Evolutionary conservation across 129 eudicot species (phyloP).

Genomic region (Escallonia rubra): DNA sequence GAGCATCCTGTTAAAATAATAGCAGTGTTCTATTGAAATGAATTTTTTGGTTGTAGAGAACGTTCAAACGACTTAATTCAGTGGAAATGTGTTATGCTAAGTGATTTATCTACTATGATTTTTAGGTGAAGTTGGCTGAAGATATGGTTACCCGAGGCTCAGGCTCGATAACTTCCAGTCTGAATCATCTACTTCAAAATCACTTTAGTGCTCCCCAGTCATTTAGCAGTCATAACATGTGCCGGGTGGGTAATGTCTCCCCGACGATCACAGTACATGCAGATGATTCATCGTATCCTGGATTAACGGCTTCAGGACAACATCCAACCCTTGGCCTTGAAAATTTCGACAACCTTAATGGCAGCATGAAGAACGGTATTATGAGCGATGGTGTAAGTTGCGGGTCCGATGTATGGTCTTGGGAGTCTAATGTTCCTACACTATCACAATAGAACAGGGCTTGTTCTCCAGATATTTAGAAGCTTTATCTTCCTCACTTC

Average conservation of each 20-base stretch:
- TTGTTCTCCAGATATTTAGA: not conserved
- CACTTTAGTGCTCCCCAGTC: conserved; percentile 49
- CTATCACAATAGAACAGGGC: conserved; percentile 27
- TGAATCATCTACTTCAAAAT: conserved; percentile 76
- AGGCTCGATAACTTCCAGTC: conserved; percentile 73
- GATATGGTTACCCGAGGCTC: conserved; percentile 87
- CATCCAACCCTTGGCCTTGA: conserved; percentile 37
- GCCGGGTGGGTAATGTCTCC: conserved; percentile 46
- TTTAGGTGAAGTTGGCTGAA: conserved; percentile 94
- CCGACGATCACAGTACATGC: conserved; percentile 49
- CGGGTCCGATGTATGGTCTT: conserved; percentile 53
- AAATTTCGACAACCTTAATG: conserved; percentile 22
- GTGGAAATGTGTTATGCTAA: not conserved
- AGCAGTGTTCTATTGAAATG: not conserved
- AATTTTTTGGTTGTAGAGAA: not conserved
- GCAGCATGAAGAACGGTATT: conserved; percentile 36
- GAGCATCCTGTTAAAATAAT: not conserved
- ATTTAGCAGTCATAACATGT: conserved; percentile 33
- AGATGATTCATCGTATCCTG: conserved; percentile 34
- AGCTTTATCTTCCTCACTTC: too few relatives aligned
- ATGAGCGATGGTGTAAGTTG: conserved; percentile 41
- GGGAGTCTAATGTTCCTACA: conserved; percentile 39
- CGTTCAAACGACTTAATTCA: not conserved
- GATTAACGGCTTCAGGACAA: conserved; percentile 36
- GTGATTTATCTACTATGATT: not conserved